Evolutionary conservation across 1,284 basidiomycete genomes (phyloP), one percentile per base, ranked within the genome.

Genomic region (Meira nashicola): DNA sequence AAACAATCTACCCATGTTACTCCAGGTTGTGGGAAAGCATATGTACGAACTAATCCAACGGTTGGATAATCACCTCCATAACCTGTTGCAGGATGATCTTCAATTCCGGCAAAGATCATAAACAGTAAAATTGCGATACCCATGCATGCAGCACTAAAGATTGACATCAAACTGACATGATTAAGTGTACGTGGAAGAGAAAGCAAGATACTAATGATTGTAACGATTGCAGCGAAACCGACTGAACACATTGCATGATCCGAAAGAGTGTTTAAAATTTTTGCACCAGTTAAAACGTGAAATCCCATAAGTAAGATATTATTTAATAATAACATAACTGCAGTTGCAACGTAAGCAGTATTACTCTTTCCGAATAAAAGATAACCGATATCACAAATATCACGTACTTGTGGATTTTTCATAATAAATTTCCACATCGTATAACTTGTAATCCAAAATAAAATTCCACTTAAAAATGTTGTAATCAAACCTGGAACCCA

Each of bases 191-290:
- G 44, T 12, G 63, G 63, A 17, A 65, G 28, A 19, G 54, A 54
- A 23, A 85, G 79, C 28, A 86, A 69, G 54, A 85, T 83, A n/a
- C 83, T 82, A 56, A 85, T 82, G 25, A 79, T 81, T 83, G 85
- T 85, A n/a, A 81, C 82, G 39, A 80, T 76, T 5, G 57, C 52
- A 39, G 39, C 17, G 50, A 63, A 54, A 4, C 17, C 53, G 39
- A 56, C 54, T 8, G 53, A 50, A 53, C 61, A 63, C 11, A 39
- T 21, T 17, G 52, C n/a, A 38, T 60, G 52, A 46, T 48, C 25
- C 14, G 48, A 17, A 17, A 63, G 57, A 11, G 61, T 63, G 54
- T 63, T 63, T 51, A 63, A 40, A 38, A 63, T 63, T 54, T 63
- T 58, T 46, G 54, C 48, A 15, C 39, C 53, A 33, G 61, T 63